Evolutionary conservation across 331 rosid genomes (phyloP), one percentile per base, ranked within the genome.

Genomic region (Spiraea crenata): DNA sequence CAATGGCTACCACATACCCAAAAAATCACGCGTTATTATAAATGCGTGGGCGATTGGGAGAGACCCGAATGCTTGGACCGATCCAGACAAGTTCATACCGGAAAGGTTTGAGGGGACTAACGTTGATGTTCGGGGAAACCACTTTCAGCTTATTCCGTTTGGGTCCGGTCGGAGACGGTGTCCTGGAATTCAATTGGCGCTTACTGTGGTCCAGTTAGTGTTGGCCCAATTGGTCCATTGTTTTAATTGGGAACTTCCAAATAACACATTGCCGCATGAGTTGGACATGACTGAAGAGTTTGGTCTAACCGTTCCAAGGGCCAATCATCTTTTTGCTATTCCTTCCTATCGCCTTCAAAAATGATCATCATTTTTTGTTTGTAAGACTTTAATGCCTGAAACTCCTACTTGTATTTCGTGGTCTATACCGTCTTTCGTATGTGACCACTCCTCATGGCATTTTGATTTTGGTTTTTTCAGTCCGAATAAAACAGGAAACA

Each of bases 201-300:
- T 67, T 5, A 17, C 42, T 5, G 46, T 35, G n/a, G 71, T 67
- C 40, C 41, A 48, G 60, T 42, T 74, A 1, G 80, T 85, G 13
- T 64, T 87, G n/a, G 89, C 90, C 0, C 90, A 87, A 2, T 80
- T 89, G 34, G 90, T 87, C 17, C 96, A 87, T 55, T 87, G 87
- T 46, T 87, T 89, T 74, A 77, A 89, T 47, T 87, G 90, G 92
- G 61, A 83, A 47, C 73, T 87, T 50, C 86, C 90, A 0, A 39
- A 76, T 58, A 44, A 52, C 3, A 74, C 65, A 67, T 15, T 38
- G 40, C 83, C 90, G 3, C 0, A 4, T 4, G 85, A 85, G 8
- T 65, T 87, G 77, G 96, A 89, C 60, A 89, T 89, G 90, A 69
- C 54, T 0, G 89, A 87, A 3, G 14, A 2, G 14, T 45, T 84